Percentiles rank a stretch among this genome's conserved stretches.
These are phyloP conservation scores for Cryptococcus wingfieldii DNA, from an alignment of 1,284 basidiomycete species.

Conservation along the genomic window DNA sequence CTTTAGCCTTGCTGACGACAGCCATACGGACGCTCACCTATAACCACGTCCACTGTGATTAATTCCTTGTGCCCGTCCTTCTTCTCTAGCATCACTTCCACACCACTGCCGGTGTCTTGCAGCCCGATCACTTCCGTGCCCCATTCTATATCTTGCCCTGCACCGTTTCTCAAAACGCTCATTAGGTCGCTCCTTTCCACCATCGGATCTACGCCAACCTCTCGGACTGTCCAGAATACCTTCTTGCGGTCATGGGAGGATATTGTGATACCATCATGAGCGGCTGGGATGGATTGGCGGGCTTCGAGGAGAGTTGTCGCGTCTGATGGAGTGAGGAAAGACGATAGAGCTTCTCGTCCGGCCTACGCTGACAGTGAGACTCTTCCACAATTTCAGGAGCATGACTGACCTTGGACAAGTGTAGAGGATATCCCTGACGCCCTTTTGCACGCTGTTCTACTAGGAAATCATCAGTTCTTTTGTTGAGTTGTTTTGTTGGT, in stretches of 20 bases:
- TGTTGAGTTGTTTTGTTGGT: too few relatives aligned
- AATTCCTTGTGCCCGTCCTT: slow-evolving; percentile 1
- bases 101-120: not conserved
- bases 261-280: slow-evolving; percentile 23
- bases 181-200: slow-evolving; percentile 16
- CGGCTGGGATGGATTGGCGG: slow-evolving; percentile 3
- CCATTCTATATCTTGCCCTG: slow-evolving; percentile 7
- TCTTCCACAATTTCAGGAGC: not conserved
- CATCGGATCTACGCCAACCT: slow-evolving; percentile 10
- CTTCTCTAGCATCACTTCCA: slow-evolving; percentile 2
- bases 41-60: slow-evolving; percentile 10
- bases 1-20: not conserved
- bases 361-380: slow-evolving; percentile 4
- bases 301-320: slow-evolving; percentile 1
- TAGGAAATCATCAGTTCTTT: too few relatives aligned
- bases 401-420: slow-evolving; percentile 17
- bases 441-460: not conserved
- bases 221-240: slow-evolving; percentile 11
- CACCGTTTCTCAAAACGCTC: slow-evolving; percentile 5
- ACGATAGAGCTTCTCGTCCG: slow-evolving; percentile 9
- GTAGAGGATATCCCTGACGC: slow-evolving; percentile 18
- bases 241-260: slow-evolving; percentile 2
- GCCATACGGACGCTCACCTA: slow-evolving; percentile 13
- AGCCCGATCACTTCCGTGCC: slow-evolving; percentile 4
- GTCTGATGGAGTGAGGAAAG: slow-evolving; percentile 7